Conservation (phyloP, 768 basidiomycete genomes). For the Boletales sp. region DNA sequence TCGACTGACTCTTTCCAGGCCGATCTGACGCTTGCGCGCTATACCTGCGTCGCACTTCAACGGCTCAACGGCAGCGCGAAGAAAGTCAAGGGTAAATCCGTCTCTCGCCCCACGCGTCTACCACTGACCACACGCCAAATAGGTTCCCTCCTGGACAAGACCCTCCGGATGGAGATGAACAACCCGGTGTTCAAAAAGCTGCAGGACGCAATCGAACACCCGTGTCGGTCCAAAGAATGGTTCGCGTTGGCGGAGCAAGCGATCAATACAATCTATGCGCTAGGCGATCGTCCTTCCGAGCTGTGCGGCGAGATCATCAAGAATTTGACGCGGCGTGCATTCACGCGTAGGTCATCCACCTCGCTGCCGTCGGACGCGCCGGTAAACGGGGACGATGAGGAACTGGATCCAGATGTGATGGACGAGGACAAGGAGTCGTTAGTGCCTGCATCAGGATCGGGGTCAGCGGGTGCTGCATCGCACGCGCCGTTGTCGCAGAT, state of each 20-base stretch:
- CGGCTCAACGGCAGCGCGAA: conserved; percentile 92
- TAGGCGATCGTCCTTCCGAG: conserved; percentile 89
- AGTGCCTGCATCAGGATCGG: conserved; percentile 11
- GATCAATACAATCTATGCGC: conserved; percentile 91
- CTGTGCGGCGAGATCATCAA: conserved; percentile 81
- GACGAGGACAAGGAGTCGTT: conserved; percentile 41
- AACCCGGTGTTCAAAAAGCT: conserved; percentile 82
- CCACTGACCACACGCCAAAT: background rate
- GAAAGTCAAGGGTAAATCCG: conserved; percentile 82
- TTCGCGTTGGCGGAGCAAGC: conserved; percentile 96
- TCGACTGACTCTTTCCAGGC: conserved; percentile 41
- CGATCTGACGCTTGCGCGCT: conserved; percentile 87
- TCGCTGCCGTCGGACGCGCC: conserved; percentile 1
- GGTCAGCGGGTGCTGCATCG: conserved; percentile 2
- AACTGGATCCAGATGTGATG: conserved; percentile 48
- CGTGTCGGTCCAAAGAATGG: conserved; percentile 88
- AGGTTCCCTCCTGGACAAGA: conserved; percentile 89
- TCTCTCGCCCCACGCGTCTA: background rate
- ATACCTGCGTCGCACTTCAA: conserved; percentile 91
- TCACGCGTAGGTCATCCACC: conserved; percentile 35
- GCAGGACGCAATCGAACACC: conserved; percentile 73
- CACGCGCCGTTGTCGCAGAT: conserved; percentile 19
- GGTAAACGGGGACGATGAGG: conserved; percentile 23
- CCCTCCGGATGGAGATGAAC: conserved; percentile 82
- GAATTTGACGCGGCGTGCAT: conserved; percentile 73